A percentile compares a stretch with the other conserved stretches of the same genome.
Evolutionary conservation across 371 early-diverging fungal species (phyloP).

Genomic region (Apophysomyces ossiformis): DNA sequence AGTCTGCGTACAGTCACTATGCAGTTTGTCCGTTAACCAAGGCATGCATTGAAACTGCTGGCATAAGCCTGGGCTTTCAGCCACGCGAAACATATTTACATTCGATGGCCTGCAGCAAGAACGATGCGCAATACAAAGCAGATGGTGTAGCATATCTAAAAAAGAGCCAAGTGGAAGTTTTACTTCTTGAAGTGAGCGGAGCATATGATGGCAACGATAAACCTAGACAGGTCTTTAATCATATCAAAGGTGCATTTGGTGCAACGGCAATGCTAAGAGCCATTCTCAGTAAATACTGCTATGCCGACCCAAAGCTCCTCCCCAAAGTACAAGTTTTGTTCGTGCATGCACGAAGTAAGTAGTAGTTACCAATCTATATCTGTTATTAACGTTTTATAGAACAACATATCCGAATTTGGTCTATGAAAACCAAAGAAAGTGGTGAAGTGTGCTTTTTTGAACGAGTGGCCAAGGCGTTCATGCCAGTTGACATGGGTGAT

Average conservation of each 20-base stretch:
- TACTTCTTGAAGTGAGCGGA: slow-evolving; percentile 14
- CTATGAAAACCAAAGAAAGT: no score
- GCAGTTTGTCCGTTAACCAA: slow-evolving; percentile 14
- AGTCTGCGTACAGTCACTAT: slow-evolving; percentile 12
- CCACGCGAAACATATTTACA: slow-evolving; percentile 13
- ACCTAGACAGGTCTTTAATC: slow-evolving; percentile 9
- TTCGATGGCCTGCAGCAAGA: not conserved
- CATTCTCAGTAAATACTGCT: slow-evolving; percentile 12
- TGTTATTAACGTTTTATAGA: no score
- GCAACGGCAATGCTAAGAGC: slow-evolving; percentile 11
- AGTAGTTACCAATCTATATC: no score
- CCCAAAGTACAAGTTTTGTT: no score
- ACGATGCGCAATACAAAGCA: slow-evolving; percentile 2
- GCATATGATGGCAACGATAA: slow-evolving; percentile 5
- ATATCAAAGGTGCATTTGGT: slow-evolving; percentile 20
- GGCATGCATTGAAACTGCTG: not conserved
- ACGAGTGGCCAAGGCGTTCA: no score
- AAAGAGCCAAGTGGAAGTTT: slow-evolving; percentile 5
- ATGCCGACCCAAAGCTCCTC: slow-evolving; percentile 8
- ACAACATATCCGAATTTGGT: no score
- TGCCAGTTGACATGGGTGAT: no score
- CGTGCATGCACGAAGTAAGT: no score
- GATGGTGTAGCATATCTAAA: slow-evolving; percentile 12
- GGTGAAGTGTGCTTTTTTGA: no score
- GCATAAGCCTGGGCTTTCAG: slow-evolving; percentile 5